Base-by-base conservation (phyloP, 1,284 basidiomycete genomes). In the Rhodofomes roseus region DNA sequence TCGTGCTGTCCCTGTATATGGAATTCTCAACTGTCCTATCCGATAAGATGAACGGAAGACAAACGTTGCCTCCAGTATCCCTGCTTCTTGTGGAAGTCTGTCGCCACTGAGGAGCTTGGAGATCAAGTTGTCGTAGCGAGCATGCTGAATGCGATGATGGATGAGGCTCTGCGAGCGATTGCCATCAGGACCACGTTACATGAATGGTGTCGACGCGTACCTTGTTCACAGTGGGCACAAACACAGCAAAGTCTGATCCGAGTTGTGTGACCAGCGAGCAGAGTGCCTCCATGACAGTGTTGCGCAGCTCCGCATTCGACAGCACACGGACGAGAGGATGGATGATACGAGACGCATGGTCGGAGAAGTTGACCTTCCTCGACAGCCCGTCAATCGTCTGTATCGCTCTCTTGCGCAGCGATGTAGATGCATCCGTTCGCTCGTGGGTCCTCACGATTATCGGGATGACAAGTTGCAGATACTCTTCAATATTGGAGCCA, bases 181-280 rank as follows among this genome's bases (percentile, higher is more conserved):
- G 9, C 18, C 25, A 9, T 48, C 16, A 29, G 22, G 4, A 22
- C 12, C 9, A 8, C 18, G 14, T 4, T 4, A 18, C 27, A 16
- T 5, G 3, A 4, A 48, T 12, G 14, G 16, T 27, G 18, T 9
- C 16, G 18, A 16, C 12, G 11, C 41, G 41, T 69, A 92, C 93
- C 83, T 98, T 98, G 75, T 95, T 95, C 65, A 99, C 93, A 65
- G 96, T 96, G 0, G 96, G 94, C 52, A 99, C 90, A 69, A 99
- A 99, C 55, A 98, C 95, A 7, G 96, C 94, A 68, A 97, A 99
- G 73, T 98, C 96, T 0, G 95, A 87, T 3, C 96, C 96, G 56
- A 99, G 86, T 71, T 99, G 96, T 51, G 95, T 81, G 29, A 98
- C 89, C 44, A 99, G 78, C 2, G 96, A 92, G 68, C 95, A 96